These are phyloP conservation scores for Lodderomyces parapsilosis DNA, from an alignment of 1,139 yeast genomes.

Conservation along the genomic window DNA sequence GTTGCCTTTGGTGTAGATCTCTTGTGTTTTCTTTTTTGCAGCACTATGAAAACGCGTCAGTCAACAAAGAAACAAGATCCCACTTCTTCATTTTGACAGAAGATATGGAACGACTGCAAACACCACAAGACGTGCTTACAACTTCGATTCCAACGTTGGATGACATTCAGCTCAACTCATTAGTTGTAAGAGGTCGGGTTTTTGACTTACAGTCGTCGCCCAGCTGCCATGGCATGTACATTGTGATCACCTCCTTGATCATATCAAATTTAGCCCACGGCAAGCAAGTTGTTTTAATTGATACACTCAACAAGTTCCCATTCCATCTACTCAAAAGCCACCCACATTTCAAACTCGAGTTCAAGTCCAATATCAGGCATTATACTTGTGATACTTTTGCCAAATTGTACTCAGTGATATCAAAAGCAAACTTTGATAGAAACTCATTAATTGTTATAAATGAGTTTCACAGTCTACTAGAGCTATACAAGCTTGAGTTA, in stretches of 20 bases:
- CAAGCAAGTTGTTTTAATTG: constrained; percentile 23
- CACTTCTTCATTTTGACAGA: constrained; percentile 6
- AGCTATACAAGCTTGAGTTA: constrained; percentile 35
- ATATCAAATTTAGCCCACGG: constrained; percentile 27
- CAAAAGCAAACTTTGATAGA: constrained; percentile 4
- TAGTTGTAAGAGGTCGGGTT: constrained; percentile 19
- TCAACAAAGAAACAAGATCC: background rate
- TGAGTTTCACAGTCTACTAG: constrained; percentile 37
- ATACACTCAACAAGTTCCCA: constrained; percentile 34
- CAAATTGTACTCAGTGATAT: constrained; percentile 16
- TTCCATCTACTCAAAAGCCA: constrained; percentile 21
- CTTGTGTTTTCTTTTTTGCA: background rate
- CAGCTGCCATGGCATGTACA: constrained; percentile 23
- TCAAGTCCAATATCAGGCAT: constrained; percentile 9
- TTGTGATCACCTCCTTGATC: constrained; percentile 24
- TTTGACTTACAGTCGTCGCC: constrained; percentile 43
- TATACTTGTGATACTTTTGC: constrained; percentile 28
- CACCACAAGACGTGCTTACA: constrained; percentile 14
- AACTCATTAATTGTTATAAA: constrained; percentile 26
- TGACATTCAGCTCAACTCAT: constrained; percentile 16
- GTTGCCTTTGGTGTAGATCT: background rate
- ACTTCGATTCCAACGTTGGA: constrained; percentile 32
- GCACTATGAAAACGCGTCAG: constrained; percentile 2
- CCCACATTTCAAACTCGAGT: constrained; percentile 17
- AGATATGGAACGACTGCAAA: constrained; percentile 12